Percentiles rank a stretch among this genome's conserved stretches.
Conservation (phyloP, 345 rosid genomes). For the Turritis glabra region DNA sequence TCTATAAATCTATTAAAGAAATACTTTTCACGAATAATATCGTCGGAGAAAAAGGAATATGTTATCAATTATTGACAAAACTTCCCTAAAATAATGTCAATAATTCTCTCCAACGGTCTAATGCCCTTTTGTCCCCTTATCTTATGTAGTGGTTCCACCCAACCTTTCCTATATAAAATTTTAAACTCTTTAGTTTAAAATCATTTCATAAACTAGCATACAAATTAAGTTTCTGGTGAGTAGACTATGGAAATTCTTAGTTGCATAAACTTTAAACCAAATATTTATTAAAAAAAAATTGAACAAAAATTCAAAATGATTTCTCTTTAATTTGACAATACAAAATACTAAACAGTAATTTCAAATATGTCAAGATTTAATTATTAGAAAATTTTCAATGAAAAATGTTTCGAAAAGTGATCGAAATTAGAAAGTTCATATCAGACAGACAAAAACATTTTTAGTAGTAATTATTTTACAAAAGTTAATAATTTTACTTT, state of each 20-base stretch:
- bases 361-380: not conserved
- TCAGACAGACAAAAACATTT: not conserved
- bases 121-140: constrained; percentile 38
- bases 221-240: not conserved
- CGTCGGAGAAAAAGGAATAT: not conserved
- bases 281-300: not conserved
- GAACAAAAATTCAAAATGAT: not conserved
- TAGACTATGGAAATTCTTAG: not conserved
- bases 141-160: constrained; percentile 29
- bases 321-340: not conserved
- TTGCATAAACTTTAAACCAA: not conserved
- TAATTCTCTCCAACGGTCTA: constrained; percentile 33
- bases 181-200: not conserved
- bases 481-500: not conserved
- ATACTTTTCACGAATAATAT: not conserved
- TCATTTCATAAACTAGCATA: constrained; percentile 5
- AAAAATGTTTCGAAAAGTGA: not conserved
- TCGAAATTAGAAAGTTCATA: not conserved
- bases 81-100: constrained; percentile 18
- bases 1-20: not conserved
- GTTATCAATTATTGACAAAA: constrained; percentile 20
- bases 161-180: not conserved
- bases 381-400: not conserved
- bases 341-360: not conserved
- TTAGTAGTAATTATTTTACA: not conserved